Evolutionary conservation across 1,139 yeast genomes (phyloP).

Genomic region (Yamadazyma diddensiae): DNA sequence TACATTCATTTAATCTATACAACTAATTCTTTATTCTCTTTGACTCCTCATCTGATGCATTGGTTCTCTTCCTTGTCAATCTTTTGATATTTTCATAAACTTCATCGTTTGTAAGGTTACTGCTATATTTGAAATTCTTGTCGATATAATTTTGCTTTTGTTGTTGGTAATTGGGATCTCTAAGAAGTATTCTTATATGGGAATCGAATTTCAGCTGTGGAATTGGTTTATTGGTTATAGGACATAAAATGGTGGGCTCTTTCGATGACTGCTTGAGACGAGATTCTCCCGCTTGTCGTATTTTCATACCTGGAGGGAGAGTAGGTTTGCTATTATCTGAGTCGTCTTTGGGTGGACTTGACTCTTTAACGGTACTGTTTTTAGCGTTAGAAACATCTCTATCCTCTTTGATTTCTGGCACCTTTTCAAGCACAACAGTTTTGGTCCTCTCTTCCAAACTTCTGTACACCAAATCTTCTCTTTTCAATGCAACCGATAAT

Average conservation of each 20-base stretch:
- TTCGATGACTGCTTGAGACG: slow-evolving; percentile 42
- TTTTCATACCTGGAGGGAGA: slow-evolving; percentile 57
- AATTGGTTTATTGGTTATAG: slow-evolving; percentile 66
- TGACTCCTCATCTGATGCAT: background rate
- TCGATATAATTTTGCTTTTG: slow-evolving; percentile 65
- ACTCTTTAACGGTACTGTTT: slow-evolving; percentile 4
- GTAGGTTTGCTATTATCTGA: slow-evolving; percentile 2
- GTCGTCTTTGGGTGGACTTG: slow-evolving; percentile 6
- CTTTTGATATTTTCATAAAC: slow-evolving; percentile 74
- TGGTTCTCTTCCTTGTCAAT: slow-evolving; percentile 40
- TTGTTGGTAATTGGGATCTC: slow-evolving; percentile 77
- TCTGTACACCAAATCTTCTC: slow-evolving; percentile 60
- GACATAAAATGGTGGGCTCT: slow-evolving; percentile 57
- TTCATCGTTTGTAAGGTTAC: slow-evolving; percentile 66
- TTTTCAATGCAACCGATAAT: slow-evolving; percentile 57
- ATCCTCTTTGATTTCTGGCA: slow-evolving; percentile 1
- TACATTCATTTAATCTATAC: background rate
- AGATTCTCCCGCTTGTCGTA: slow-evolving; percentile 67
- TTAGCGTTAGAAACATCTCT: background rate
- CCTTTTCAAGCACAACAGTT: slow-evolving; percentile 16
- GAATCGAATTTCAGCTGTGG: slow-evolving; percentile 72
- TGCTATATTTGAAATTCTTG: slow-evolving; percentile 54
- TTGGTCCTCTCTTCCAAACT: slow-evolving; percentile 44
- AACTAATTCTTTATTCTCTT: background rate
- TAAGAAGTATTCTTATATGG: slow-evolving; percentile 66